Evolutionary conservation across 2,329 filamentous ascomycete species (phyloP), one percentile per base, ranked within the genome.

Genomic region (Acrocalymma vagum): DNA sequence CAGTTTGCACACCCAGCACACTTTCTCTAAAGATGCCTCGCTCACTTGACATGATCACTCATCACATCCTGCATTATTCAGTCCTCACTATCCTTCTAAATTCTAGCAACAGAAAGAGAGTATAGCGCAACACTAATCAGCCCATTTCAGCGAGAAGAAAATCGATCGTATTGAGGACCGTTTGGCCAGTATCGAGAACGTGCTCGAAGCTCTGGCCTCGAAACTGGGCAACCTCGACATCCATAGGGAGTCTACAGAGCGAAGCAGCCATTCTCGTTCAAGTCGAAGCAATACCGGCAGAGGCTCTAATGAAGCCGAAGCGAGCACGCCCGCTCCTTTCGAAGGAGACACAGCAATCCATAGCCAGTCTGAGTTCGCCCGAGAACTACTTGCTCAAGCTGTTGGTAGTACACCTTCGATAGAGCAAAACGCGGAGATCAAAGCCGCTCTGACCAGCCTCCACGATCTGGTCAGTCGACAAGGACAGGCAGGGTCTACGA

Each of bases 111-210:
- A n/a, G n/a, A n/a, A n/a, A n/a, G n/a, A n/a, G n/a, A n/a, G 17
- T 9, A n/a, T 27, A n/a, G 5, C 24, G 22, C 26, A 11, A 29
- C n/a, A 11, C 24, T 6, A 16, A 27, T 38, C 24, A 37, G 23
- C 6, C 14, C 7, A 3, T 8, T 5, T 3, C 26, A 79, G 76
- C 60, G 78, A 81, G 55, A 74, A 69, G 53, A 79, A 80, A 57
- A 78, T 81, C 32, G 77, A 80, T 45, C 55, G 73, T 9, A 79
- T 81, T 34, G 77, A 79, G 51, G 71, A 76, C 20, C 72, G 77
- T 11, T 62, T 81, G 7, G 67, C 69, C 6, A 67, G 69, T n/a
- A 78, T 81, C 26, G 77, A 80, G 47, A 53, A 62, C 32, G 60
- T 72, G 8, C 58, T 77, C 10, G 65, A 70, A 24, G 62, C 44